Evolutionary conservation across 2,329 filamentous ascomycete genomes (phyloP), one percentile per base, ranked within the genome.

Genomic region (Hypoxylon sp.): DNA sequence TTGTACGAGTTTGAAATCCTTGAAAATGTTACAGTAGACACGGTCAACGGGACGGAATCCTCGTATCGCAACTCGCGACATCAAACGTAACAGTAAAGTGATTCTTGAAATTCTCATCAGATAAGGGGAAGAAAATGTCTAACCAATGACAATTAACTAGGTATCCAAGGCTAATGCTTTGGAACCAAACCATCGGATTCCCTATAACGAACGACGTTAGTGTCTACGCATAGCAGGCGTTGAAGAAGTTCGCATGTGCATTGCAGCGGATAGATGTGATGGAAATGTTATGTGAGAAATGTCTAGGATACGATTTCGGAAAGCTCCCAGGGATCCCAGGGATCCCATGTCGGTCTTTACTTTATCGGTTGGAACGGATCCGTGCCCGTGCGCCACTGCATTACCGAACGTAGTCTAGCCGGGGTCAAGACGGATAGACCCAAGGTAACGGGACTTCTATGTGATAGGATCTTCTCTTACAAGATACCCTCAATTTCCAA

Each of bases 371-470:
- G 41, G 61, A 23, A 43, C 58, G 58, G 58, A 53, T 57, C 56
- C 21, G 16, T 27, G 45, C 21, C 64, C 53, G 61, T 70, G 67
- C 67, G 64, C 32, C 34, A 48, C 61, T 60, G 64, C 67, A 68
- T 65, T 63, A 46, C 65, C 65, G 61, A 57, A 61, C 41, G 32
- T 8, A 51, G 54, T 41, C 27, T 60, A 57, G 43, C 48, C 30
- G 43, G 47, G 59, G 46, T 59, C 12, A 48, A 55, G 52, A n/a
- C n/a, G n/a, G n/a, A 56, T 61, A 58, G 27, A 46, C 39, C 23
- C 30, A 50, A 58, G 27, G 32, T 23, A 45, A 41, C 27, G 39
- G 39, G 27, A 34, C 43, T 29, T 43, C 46, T 25, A 11, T 19
- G 46, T 34, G 23, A 51, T 32, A 16, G 27, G 19, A 45, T 53